phyloP scores from a whole-genome alignment of 2,329 filamentous ascomycete species.

The Grosmannia penicillata region DNA sequence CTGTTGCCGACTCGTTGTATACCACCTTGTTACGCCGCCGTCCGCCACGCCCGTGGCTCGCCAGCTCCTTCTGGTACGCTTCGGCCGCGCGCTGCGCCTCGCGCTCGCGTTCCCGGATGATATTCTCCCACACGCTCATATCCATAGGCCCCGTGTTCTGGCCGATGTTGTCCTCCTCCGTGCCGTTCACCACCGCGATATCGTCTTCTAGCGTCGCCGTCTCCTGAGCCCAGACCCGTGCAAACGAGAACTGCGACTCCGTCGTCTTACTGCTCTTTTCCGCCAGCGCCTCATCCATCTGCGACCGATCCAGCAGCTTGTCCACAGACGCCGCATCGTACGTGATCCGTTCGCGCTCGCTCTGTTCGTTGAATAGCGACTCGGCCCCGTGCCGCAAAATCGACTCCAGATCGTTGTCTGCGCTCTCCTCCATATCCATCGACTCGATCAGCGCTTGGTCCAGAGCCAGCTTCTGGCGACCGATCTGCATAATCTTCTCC shows the following conservation, averaged over 20 bases:
- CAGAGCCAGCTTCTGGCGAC: conserved; percentile 87
- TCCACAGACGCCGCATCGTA: conserved; percentile 80
- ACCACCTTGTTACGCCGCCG: conserved; percentile 45
- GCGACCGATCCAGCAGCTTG: conserved; percentile 73
- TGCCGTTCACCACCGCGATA: conserved; percentile 28
- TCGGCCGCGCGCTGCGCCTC: conserved; percentile 61
- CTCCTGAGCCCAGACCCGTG: conserved; percentile 84
- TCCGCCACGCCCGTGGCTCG: conserved; percentile 79
- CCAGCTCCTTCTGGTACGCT: conserved; percentile 54
- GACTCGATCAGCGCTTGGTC: conserved; percentile 90
- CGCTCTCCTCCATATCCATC: conserved; percentile 73
- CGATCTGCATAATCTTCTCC: conserved; percentile 92
- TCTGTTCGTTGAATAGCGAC: conserved; percentile 67
- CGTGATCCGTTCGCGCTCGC: conserved; percentile 54
- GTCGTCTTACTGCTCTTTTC: conserved; percentile 44
- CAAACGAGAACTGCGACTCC: conserved; percentile 77
- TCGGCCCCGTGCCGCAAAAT: conserved; percentile 80
- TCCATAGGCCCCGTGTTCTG: conserved; percentile 18
- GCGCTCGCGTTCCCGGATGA: conserved; percentile 68
- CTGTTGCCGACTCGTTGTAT: too few species aligned
- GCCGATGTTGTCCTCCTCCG: conserved; percentile 24
- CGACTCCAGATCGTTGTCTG: conserved; percentile 66
- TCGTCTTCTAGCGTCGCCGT: conserved; percentile 51
- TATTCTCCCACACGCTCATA: conserved; percentile 74
- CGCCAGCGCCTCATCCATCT: conserved; percentile 56